Base-by-base conservation (phyloP, 2,329 filamentous ascomycete species). In the Chaetomium sp. region DNA sequence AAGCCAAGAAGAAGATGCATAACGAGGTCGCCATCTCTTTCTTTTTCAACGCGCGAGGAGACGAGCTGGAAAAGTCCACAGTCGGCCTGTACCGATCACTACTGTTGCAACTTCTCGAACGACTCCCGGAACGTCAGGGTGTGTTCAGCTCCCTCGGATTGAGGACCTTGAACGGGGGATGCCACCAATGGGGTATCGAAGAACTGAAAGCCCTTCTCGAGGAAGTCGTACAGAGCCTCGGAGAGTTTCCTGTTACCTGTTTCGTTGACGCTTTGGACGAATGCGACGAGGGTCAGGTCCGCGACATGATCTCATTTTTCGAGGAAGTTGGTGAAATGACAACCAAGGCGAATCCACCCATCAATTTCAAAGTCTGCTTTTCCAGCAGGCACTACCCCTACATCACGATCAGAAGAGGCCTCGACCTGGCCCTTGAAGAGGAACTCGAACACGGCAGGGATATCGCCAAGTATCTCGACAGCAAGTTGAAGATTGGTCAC, bases 181-280 rank as follows among this genome's bases (percentile, higher is more conserved):
- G 21, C 27, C 5, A 33, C 25, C 4, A 31, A 13, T 65, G 49
- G 58, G 29, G 31, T 8, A 45, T 23, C 13, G 49, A 33, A n/a
- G 51, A 6, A 0, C 21, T 60, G 58, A 60, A 60, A 47, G 2
- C 9, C 6, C 9, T 35, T 1, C 23, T 60, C 13, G 23, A 45
- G 5, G 19, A 60, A 9, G 58, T 13, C 33, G 25, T 21, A 2
- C 57, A 4, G 8, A 4, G 27, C 1, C 31, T 60, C 1, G 57
- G 57, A 5, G 23, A 42, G 9, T 23, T 21, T 13, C 21, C 21
- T 12, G 1, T 68, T 21, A 47, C 38, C 5, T 47, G 50, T n/a
- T 69, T 70, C 27, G 54, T 71, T 16, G 69, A 72, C 33, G 69
- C 66, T 4, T 47, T 72, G 45, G 71, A 70, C 45, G 71, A 72